Percentiles rank a stretch among this genome's conserved stretches.
Conservation (phyloP, 2,329 filamentous ascomycete species). For the Arachnomyces sp. region DNA sequence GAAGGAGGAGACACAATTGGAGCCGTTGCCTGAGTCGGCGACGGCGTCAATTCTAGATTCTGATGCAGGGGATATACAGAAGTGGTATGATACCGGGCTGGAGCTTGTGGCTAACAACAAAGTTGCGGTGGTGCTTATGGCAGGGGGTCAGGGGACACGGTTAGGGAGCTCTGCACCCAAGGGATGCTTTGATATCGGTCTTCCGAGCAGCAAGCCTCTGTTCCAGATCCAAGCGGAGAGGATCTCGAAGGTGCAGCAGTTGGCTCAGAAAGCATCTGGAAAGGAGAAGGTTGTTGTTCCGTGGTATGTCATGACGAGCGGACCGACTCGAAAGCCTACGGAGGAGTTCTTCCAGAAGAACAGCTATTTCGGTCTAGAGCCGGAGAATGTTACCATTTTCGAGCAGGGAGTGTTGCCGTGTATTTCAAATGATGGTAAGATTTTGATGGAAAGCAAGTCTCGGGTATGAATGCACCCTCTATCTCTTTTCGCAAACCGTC, state of each 20-base stretch:
- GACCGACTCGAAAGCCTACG: constrained; percentile 85
- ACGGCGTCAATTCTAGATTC: constrained; percentile 91
- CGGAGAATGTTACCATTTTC: constrained; percentile 84
- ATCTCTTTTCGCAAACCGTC: not conserved
- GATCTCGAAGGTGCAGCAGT: constrained; percentile 74
- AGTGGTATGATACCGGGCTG: constrained; percentile 71
- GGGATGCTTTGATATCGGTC: constrained; percentile 93
- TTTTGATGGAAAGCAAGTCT: constrained; percentile 81
- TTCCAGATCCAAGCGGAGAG: constrained; percentile 98
- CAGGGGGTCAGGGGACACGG: constrained; percentile 90
- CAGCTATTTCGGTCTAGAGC: constrained; percentile 79
- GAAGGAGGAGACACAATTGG: constrained; percentile 51
- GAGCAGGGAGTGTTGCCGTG: constrained; percentile 96
- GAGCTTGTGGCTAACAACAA: constrained; percentile 60
- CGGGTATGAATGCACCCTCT: constrained; percentile 46
- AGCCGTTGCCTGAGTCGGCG: constrained; percentile 79
- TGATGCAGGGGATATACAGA: constrained; percentile 64
- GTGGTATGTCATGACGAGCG: constrained; percentile 99
- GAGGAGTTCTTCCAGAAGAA: constrained; percentile 87
- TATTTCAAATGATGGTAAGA: constrained; percentile 96
- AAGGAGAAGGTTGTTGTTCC: constrained; percentile 62
- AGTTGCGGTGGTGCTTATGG: constrained; percentile 87
- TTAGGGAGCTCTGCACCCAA: constrained; percentile 93
- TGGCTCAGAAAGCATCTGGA: constrained; percentile 65
- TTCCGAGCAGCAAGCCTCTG: constrained; percentile 85